Conservation (phyloP, 2,329 filamentous ascomycete genomes). For the Fusarium sublunatum region DNA sequence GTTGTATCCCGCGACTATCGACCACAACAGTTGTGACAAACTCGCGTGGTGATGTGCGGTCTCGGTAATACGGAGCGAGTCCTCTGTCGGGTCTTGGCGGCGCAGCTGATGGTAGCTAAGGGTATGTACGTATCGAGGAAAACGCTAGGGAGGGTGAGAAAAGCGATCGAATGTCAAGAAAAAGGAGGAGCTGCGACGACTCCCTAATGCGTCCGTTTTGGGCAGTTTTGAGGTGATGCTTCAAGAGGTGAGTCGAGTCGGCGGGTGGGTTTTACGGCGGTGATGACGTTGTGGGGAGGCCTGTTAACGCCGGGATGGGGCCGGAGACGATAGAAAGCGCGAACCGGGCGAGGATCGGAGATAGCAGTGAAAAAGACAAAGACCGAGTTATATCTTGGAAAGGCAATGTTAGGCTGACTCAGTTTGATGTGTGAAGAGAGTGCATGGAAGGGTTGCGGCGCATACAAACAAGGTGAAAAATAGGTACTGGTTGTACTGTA, state of each 20-base stretch:
- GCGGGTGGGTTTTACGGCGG: slow-evolving; percentile 42
- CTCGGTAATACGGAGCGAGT: slow-evolving; percentile 38
- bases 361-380: slow-evolving; percentile 37
- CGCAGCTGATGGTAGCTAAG: slow-evolving; percentile 14
- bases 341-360: slow-evolving; percentile 39
- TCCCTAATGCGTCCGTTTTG: slow-evolving; percentile 64
- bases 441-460: slow-evolving; percentile 36
- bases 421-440: slow-evolving; percentile 25
- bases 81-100: slow-evolving; percentile 26
- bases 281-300: slow-evolving; percentile 45
- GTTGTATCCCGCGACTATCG: slow-evolving; percentile 34
- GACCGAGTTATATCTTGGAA: slow-evolving; percentile 39
- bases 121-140: slow-evolving; percentile 12
- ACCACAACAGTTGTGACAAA: slow-evolving; percentile 46
- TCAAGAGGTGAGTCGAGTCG: slow-evolving; percentile 38
- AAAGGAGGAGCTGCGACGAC: slow-evolving; percentile 57
- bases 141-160: slow-evolving; percentile 65
- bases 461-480: slow-evolving; percentile 37
- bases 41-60: slow-evolving; percentile 45
- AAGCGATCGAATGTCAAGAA: slow-evolving; percentile 63
- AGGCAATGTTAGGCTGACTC: slow-evolving; percentile 42
- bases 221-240: slow-evolving; percentile 50
- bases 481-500: not conserved
- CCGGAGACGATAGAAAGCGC: slow-evolving; percentile 38
- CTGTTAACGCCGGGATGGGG: slow-evolving; percentile 43